Conservation (phyloP, 495 filamentous ascomycete genomes). For the Daldinia concentrica region DNA sequence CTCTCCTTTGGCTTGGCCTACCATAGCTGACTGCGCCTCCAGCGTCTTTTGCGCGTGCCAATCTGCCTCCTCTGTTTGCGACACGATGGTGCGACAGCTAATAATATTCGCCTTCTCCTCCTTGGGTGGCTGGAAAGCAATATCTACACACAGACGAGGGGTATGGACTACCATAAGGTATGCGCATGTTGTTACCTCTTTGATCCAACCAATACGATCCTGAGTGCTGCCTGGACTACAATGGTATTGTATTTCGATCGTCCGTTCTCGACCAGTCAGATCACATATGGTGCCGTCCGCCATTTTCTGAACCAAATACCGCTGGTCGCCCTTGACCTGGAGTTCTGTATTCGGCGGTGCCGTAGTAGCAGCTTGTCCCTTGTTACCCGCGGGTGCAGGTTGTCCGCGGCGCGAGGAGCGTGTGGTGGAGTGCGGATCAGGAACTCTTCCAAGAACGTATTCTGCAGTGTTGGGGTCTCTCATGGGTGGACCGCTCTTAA, state of each 20-base stretch:
- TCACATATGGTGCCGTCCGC: conserved; percentile 90
- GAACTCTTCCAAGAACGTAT: conserved; percentile 75
- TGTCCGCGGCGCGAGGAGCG: conserved; percentile 47
- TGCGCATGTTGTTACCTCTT: conserved; percentile 91
- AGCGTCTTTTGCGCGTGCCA: conserved; percentile 67
- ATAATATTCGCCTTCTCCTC: conserved; percentile 81
- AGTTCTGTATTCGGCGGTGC: conserved; percentile 68
- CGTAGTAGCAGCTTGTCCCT: conserved; percentile 50
- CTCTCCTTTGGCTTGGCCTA: conserved; percentile 51
- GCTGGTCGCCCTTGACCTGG: conserved; percentile 81
- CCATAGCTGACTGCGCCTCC: conserved; percentile 62
- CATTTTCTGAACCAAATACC: conserved; percentile 91
- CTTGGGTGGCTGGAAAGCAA: conserved; percentile 88
- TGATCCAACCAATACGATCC: conserved; percentile 93
- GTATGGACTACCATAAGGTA: conserved; percentile 97
- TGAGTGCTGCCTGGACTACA: conserved; percentile 78
- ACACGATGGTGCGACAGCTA: conserved; percentile 76
- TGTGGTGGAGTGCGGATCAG: conserved; percentile 39
- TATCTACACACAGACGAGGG: conserved; percentile 88
- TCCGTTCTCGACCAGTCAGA: conserved; percentile 82
- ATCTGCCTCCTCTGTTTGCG: conserved; percentile 61
- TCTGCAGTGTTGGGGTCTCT: conserved; percentile 80
- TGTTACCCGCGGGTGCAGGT: conserved; percentile 41
- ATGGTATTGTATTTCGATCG: conserved; percentile 92
- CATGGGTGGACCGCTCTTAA: conserved; percentile 70